A percentile compares a stretch with the other conserved stretches of the same genome.
These are phyloP conservation scores for Penicillium verhagenii DNA, from an alignment of 495 filamentous ascomycete genomes.

Conservation along the genomic window DNA sequence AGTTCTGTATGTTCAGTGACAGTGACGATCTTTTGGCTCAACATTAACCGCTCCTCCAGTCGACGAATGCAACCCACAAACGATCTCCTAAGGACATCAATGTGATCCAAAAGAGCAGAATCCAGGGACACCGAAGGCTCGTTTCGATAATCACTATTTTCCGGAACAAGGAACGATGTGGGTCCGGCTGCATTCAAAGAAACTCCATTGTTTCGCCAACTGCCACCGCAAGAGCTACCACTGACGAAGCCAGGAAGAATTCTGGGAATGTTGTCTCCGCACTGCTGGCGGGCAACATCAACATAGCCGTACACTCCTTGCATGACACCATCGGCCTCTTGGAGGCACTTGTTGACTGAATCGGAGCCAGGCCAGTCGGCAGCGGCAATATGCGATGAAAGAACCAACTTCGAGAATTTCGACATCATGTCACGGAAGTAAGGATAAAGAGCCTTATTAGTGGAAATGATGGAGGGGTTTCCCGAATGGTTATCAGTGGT, in stretches of 20 bases:
- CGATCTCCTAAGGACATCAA: slow-evolving; percentile 80
- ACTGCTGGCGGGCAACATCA: slow-evolving; percentile 87
- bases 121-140: slow-evolving; percentile 77
- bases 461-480: slow-evolving; percentile 97
- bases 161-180: slow-evolving; percentile 79
- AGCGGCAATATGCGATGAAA: slow-evolving; percentile 97
- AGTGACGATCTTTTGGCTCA: slow-evolving; percentile 75
- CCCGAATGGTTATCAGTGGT: slow-evolving; percentile 99
- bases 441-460: slow-evolving; percentile 93
- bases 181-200: slow-evolving; percentile 65
- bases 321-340: slow-evolving; percentile 93
- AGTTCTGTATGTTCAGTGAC: slow-evolving; percentile 67
- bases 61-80: slow-evolving; percentile 78
- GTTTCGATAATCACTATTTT: slow-evolving; percentile 62
- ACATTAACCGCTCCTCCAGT: slow-evolving; percentile 76
- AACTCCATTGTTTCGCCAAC: slow-evolving; percentile 90
- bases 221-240: slow-evolving; percentile 77
- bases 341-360: slow-evolving; percentile 87
- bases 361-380: slow-evolving; percentile 86
- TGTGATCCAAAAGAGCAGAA: slow-evolving; percentile 68
- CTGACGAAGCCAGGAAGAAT: slow-evolving; percentile 88
- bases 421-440: slow-evolving; percentile 99
- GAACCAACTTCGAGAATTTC: slow-evolving; percentile 94
- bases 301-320: slow-evolving; percentile 93
- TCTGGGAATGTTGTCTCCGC: slow-evolving; percentile 85